Evolutionary conservation across 352 stramenopile genomes (phyloP).

Genomic region (Phytophthora vignae): DNA sequence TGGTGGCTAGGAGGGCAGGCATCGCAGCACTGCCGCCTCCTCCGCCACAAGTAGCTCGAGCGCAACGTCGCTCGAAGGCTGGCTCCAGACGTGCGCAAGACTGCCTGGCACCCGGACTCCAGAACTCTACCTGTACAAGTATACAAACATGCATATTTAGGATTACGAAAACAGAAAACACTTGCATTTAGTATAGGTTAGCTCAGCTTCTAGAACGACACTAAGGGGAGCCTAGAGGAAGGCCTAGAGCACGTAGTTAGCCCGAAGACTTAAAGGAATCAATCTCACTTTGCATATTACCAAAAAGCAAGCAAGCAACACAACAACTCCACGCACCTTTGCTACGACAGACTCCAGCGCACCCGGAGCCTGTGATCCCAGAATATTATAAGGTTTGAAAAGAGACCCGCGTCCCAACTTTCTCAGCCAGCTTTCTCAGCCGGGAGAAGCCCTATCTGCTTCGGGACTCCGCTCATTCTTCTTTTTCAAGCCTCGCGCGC

Average conservation of each 20-base stretch:
- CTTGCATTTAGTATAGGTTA: too few species aligned
- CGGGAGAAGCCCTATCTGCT: background rate
- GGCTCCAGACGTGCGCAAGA: background rate
- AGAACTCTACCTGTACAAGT: background rate
- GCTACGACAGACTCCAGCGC: background rate
- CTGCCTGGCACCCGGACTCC: background rate
- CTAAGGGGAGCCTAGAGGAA: background rate
- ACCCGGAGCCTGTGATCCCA: background rate
- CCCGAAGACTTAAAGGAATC: background rate
- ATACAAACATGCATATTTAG: background rate
- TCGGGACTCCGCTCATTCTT: background rate
- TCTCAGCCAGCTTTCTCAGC: too few species aligned
- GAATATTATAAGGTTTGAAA: background rate
- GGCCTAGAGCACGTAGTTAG: too few species aligned
- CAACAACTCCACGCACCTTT: background rate
- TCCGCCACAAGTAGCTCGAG: background rate
- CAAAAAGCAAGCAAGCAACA: background rate
- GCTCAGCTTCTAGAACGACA: background rate
- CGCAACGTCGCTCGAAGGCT: background rate
- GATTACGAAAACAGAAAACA: background rate
- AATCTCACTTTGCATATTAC: background rate
- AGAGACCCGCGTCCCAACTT: background rate
- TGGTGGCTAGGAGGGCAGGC: background rate
- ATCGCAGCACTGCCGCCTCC: background rate
- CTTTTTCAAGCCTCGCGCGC: background rate